A percentile compares a stretch with the other conserved stretches of the same genome.
phyloP scores from a whole-genome alignment of 495 filamentous ascomycete species.

The Penicillium lagena region DNA sequence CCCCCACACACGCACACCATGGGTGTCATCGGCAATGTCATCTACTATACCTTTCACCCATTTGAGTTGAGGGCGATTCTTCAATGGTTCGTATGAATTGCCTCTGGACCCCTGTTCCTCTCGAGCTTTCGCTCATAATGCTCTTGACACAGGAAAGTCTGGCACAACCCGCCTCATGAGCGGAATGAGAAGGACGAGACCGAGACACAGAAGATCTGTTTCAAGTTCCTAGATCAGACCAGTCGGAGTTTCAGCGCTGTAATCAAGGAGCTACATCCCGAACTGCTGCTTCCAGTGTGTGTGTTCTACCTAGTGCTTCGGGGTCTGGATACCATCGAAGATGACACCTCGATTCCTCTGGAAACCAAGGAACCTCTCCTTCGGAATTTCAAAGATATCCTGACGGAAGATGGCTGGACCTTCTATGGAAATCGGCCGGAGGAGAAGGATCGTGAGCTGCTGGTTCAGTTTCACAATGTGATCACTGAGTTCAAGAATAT shows the following conservation, averaged over 20 bases:
- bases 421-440: conserved; percentile 79
- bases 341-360: conserved; percentile 89
- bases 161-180: conserved; percentile 89
- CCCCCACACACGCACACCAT: conserved; percentile 29
- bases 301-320: conserved; percentile 93
- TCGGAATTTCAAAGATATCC: conserved; percentile 67
- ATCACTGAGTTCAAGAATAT: conserved; percentile 83
- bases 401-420: conserved; percentile 84
- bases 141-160: conserved; percentile 67
- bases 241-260: conserved; percentile 91
- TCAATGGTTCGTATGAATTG: conserved; percentile 67
- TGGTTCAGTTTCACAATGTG: conserved; percentile 85
- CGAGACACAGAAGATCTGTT: conserved; percentile 68
- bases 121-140: background rate
- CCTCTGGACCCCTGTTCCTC: background rate
- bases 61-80: conserved; percentile 75
- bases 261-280: conserved; percentile 90
- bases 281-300: conserved; percentile 80
- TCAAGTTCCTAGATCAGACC: conserved; percentile 77
- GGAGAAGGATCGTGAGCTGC: conserved; percentile 88
- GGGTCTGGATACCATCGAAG: conserved; percentile 92
- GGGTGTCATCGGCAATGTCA: conserved; percentile 46
- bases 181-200: conserved; percentile 72
- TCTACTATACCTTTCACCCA: conserved; percentile 76
- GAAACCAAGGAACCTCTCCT: conserved; percentile 81